phyloP scores from a whole-genome alignment of 768 basidiomycete genomes.

The Leucosporidium yakuticum region DNA sequence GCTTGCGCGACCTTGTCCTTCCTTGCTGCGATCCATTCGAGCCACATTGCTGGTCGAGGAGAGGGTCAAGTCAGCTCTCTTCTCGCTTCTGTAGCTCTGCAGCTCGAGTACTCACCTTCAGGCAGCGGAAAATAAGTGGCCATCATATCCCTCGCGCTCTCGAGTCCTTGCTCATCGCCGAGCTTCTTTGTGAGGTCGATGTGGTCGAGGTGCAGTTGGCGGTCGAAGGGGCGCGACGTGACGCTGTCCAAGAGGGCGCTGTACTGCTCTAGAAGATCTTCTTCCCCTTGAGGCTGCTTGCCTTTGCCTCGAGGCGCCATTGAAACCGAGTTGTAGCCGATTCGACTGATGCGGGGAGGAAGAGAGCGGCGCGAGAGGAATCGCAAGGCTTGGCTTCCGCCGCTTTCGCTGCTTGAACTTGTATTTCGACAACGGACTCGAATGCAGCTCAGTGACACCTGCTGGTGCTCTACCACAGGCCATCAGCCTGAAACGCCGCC shows the following conservation, averaged over 20 bases:
- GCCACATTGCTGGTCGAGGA: slow-evolving; percentile 9
- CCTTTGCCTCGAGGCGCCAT: too few species aligned
- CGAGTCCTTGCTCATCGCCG: slow-evolving; percentile 57
- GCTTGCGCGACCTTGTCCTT: slow-evolving; percentile 47
- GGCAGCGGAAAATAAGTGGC: slow-evolving; percentile 47
- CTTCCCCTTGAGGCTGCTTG: too few species aligned
- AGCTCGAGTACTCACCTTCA: slow-evolving; percentile 2
- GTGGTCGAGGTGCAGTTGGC: slow-evolving; percentile 62
- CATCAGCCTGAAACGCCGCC: too few species aligned
- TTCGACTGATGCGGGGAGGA: too few species aligned
- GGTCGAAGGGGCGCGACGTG: slow-evolving; percentile 56
- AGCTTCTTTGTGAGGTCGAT: slow-evolving; percentile 56
- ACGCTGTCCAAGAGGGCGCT: slow-evolving; percentile 52
- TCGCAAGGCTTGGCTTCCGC: too few species aligned
- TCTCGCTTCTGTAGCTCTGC: too few species aligned
- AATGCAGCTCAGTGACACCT: too few species aligned
- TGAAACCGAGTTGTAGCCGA: too few species aligned
- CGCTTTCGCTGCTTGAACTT: too few species aligned
- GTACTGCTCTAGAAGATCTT: slow-evolving; percentile 8
- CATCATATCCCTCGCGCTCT: slow-evolving; percentile 50
- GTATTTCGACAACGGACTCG: too few species aligned
- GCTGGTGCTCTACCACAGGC: too few species aligned
- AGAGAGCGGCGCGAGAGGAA: too few species aligned
- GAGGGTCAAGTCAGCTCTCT: slow-evolving; percentile 3
- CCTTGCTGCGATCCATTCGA: slow-evolving; percentile 50